phyloP scores from a whole-genome alignment of 2,329 filamentous ascomycete genomes.

The Ophiostoma sp. region DNA sequence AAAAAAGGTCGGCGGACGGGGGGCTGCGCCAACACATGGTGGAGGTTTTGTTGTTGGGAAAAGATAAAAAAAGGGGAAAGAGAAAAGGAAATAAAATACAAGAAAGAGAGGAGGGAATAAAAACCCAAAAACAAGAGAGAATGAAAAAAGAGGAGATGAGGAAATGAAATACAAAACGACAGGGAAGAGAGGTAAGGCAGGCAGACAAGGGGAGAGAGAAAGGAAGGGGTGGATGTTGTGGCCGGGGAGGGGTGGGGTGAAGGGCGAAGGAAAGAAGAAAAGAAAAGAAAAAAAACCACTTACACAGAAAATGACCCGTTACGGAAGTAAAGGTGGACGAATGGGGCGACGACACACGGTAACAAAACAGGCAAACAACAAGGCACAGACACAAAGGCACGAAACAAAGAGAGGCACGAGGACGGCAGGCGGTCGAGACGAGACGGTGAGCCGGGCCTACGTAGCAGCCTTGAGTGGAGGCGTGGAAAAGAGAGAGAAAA shows the following conservation, averaged over 20 bases:
- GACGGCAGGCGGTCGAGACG: slow-evolving; percentile 11
- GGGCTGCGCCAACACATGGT: slow-evolving; percentile 26
- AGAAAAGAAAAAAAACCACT: neutral
- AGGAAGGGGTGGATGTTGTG: neutral
- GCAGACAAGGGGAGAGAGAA: neutral
- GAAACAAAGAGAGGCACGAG: neutral
- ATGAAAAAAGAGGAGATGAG: neutral
- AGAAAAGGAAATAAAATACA: neutral
- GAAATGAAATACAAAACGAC: slow-evolving; percentile 8
- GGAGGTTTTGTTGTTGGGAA: slow-evolving; percentile 14
- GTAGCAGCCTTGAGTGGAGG: slow-evolving; percentile 14
- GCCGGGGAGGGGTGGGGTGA: slow-evolving; percentile 12
- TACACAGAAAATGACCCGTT: slow-evolving; percentile 8
- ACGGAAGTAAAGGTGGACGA: slow-evolving; percentile 4
- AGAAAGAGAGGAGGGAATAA: slow-evolving; percentile 5
- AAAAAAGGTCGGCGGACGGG: slow-evolving; percentile 17
- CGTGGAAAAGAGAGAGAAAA: neutral
- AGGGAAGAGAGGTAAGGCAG: slow-evolving; percentile 10
- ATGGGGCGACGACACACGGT: slow-evolving; percentile 6
- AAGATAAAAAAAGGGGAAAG: neutral
- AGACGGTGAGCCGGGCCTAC: slow-evolving; percentile 24
- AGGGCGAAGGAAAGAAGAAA: neutral
- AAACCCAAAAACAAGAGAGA: neutral
- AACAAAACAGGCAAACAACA: neutral
- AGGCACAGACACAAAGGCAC: slow-evolving; percentile 1